Evolutionary conservation across 2,329 filamentous ascomycete genomes (phyloP), one percentile per base, ranked within the genome.

Genomic region (Parascedosporium putredinis): DNA sequence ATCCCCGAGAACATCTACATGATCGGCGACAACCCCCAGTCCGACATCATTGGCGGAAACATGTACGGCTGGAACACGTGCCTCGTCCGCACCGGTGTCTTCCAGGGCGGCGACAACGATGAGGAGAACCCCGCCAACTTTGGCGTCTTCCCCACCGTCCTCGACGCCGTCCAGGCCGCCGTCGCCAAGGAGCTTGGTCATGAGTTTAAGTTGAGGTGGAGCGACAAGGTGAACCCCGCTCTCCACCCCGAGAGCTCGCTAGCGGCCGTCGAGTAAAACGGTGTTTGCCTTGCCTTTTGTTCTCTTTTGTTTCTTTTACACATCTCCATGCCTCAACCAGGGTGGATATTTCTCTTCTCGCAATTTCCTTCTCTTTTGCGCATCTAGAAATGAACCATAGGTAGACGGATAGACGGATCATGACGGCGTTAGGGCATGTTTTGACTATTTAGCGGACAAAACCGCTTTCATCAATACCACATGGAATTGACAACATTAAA

Each of bases 1-100:
- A 65, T 71, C 20, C 61, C 65, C 12, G 73, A 75, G 59, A 78
- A 75, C 42, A 88, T 97, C 8, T 97, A 95, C 67, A 97, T 97
- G 91, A 79, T 97, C 38, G 93, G 93, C 5, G 86, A 91, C 60
- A 91, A 91, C 60, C 86, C 86, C 4, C 88, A 88, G 61, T 93
- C 86, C 57, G 93, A 98, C 63, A 95, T 98, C 56, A 73, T 79
- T 4, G 93, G 93, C 6, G 90, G 88, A 18, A 95, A 95, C 62
- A 84, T 83, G 76, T 87, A 88, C 65, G 83, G 83, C 53, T 88
- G 84, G 85, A 88, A 88, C 68, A 88, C 84, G 3, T 88, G 84
- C 61, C 68, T 88, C 50, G 84, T 88, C 51, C 79, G 84, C 60
- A 88, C 84, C 0, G 85, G 85, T 67, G 84, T 88, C 45, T 88